These are phyloP conservation scores for Populus hybrid DNA, from an alignment of 441 rosid genomes.

Conservation along the genomic window DNA sequence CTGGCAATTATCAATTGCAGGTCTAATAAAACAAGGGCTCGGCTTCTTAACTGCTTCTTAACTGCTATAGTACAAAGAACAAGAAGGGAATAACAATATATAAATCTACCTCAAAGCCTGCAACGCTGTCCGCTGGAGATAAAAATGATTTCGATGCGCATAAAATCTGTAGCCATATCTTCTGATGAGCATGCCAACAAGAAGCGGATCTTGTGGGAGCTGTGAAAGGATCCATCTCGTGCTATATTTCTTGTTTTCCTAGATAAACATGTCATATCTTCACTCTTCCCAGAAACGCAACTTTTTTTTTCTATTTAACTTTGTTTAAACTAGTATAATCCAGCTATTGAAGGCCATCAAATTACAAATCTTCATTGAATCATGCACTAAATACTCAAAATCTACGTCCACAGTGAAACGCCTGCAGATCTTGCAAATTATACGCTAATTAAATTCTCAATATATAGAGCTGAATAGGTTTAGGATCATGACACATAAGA, in stretches of 20 bases:
- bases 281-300: neutral
- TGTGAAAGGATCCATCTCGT: constrained; percentile 23
- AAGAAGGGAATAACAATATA: neutral
- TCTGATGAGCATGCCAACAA: constrained; percentile 24
- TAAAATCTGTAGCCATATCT: constrained; percentile 22
- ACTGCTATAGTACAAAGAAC: neutral
- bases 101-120: neutral
- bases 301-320: neutral
- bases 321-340: neutral
- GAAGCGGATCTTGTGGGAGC: constrained; percentile 30
- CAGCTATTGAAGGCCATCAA: neutral
- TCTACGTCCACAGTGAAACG: neutral
- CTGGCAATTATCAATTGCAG: neutral
- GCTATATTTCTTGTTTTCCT: neutral
- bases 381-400: neutral
- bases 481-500: too few species aligned
- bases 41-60: too few species aligned
- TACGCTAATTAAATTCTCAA: neutral
- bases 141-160: constrained; percentile 14
- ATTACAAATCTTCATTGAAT: neutral
- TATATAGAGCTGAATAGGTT: too few species aligned
- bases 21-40: neutral
- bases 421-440: neutral
- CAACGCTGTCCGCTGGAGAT: neutral
- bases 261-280: neutral